Evolutionary conservation across 495 filamentous ascomycete species (phyloP).

Genomic region (Xylona heveae): DNA sequence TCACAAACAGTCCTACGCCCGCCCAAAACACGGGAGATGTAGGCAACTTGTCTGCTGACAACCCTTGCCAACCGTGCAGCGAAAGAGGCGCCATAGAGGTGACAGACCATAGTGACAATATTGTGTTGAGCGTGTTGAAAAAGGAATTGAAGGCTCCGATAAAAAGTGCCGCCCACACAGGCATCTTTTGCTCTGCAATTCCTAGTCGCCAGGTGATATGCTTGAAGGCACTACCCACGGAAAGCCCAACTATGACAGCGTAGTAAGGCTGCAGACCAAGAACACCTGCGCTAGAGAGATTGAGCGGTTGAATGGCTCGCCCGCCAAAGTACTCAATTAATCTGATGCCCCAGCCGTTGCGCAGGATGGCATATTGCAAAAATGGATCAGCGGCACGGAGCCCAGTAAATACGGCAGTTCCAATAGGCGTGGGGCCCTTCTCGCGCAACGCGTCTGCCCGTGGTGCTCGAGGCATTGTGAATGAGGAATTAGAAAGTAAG

Average conservation of each 20-base stretch:
- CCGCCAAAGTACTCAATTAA: constrained; percentile 13
- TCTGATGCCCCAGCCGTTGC: constrained; percentile 13
- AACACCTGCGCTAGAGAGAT: constrained; percentile 11
- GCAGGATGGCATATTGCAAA: constrained; percentile 32
- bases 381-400: constrained; percentile 32
- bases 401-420: constrained; percentile 31
- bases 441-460: not conserved
- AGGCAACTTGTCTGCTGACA: too few species aligned
- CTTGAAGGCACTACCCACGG: constrained; percentile 25
- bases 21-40: too few species aligned
- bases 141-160: constrained; percentile 24
- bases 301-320: constrained; percentile 11
- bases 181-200: constrained; percentile 23
- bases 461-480: too few species aligned
- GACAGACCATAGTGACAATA: constrained; percentile 20
- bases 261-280: constrained; percentile 20
- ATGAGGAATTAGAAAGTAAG: too few species aligned
- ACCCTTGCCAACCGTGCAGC: constrained; percentile 12
- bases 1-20: constrained; percentile 21
- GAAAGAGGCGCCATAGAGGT: constrained; percentile 16
- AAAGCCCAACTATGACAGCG: constrained; percentile 25
- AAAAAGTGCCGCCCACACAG: constrained; percentile 11
- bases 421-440: constrained; percentile 18
- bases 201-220: constrained; percentile 23
- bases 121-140: constrained; percentile 22